Conservation (phyloP, 225 moss, liverwort and hornwort species). For the Neckera pumila region DNA sequence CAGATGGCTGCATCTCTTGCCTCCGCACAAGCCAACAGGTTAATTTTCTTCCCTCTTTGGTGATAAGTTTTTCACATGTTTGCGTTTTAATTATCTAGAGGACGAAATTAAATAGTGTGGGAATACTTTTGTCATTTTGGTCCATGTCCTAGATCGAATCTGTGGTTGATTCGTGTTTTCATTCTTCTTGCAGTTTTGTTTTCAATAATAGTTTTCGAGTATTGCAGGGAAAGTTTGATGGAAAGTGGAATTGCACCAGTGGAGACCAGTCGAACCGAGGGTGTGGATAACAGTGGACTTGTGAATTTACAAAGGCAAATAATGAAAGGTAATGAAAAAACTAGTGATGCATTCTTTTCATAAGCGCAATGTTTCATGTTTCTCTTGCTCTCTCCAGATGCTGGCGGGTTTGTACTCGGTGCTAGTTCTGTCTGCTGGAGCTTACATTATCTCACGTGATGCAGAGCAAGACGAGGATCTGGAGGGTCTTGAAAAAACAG, state of each 20-base stretch:
- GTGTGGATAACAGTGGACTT: conserved; percentile 71
- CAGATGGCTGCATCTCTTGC: conserved; percentile 64
- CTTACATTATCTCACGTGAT: neutral
- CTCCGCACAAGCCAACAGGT: conserved; percentile 60
- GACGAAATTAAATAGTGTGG: neutral
- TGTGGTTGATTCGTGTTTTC: neutral
- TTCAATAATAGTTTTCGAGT: neutral
- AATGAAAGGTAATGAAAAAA: conserved; percentile 18
- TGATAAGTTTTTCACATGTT: neutral
- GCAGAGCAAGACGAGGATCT: conserved; percentile 91
- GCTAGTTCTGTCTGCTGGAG: neutral
- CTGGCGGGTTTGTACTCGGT: neutral
- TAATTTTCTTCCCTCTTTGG: neutral
- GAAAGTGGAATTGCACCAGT: conserved; percentile 44
- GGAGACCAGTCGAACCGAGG: conserved; percentile 71
- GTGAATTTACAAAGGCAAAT: conserved; percentile 71
- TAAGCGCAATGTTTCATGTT: neutral
- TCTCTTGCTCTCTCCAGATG: neutral
- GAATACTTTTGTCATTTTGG: neutral
- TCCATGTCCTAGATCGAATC: neutral
- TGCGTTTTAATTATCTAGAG: neutral
- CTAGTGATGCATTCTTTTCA: neutral
- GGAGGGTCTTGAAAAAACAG: conserved; percentile 79
- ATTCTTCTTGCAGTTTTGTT: neutral
- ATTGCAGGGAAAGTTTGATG: conserved; percentile 49